phyloP scores from a whole-genome alignment of 176 grass and related monocot species.

The Phoenix roebelenii region DNA sequence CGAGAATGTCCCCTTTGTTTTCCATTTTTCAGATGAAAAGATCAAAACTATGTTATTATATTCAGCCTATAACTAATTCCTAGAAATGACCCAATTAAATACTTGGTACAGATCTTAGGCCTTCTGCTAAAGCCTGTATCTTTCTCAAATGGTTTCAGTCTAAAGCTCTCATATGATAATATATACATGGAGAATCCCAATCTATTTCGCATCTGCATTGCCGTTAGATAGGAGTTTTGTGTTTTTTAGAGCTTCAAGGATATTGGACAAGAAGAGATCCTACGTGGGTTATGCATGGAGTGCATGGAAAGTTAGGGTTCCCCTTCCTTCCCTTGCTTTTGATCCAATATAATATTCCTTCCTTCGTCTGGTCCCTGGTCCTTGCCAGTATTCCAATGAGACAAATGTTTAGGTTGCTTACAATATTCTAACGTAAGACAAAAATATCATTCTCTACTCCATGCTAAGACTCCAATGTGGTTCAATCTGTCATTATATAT shows the following conservation, averaged over 20 bases:
- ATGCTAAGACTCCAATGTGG: not conserved
- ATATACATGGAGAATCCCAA: no score
- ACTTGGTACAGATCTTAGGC: no score
- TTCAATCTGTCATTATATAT: not conserved
- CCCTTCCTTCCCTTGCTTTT: not conserved
- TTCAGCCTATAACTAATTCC: no score
- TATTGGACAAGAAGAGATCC: not conserved
- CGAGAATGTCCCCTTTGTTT: no score
- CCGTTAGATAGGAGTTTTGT: no score
- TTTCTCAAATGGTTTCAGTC: no score
- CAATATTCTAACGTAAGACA: not conserved
- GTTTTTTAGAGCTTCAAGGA: not conserved
- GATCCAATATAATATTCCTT: not conserved
- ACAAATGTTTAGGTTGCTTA: not conserved
- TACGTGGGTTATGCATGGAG: conserved; percentile 54
- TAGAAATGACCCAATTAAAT: no score
- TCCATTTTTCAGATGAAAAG: no score
- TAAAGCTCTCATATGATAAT: no score
- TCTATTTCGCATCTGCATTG: no score
- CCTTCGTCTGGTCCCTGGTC: not conserved
- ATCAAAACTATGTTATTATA: no score
- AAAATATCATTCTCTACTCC: not conserved
- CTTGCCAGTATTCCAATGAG: not conserved
- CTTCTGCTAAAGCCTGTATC: no score
- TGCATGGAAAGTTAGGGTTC: not conserved